Evolutionary conservation across 371 early-diverging fungal genomes (phyloP).

Genomic region (Mortierella sp.): DNA sequence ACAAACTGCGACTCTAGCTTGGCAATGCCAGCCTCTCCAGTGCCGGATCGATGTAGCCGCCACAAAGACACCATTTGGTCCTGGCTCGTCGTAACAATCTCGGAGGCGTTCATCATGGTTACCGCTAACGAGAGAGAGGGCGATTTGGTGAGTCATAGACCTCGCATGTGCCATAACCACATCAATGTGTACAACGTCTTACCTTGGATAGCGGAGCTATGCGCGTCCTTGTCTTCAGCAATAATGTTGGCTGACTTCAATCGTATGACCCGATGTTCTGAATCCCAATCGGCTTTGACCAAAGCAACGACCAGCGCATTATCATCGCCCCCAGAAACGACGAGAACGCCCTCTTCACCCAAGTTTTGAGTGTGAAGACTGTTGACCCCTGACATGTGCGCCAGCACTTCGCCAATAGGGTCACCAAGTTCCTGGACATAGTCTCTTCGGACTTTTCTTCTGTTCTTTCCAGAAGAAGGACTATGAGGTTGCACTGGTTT

Average conservation of each 20-base stretch:
- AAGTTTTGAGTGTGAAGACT: constrained; percentile 53
- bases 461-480: constrained; percentile 27
- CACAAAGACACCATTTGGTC: constrained; percentile 69
- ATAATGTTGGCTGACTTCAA: constrained; percentile 29
- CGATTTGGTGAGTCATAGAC: constrained; percentile 4
- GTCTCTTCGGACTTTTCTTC: constrained; percentile 21
- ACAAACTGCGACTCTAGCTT: constrained; percentile 58
- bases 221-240: constrained; percentile 58
- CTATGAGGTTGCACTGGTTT: constrained; percentile 22
- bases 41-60: constrained; percentile 39
- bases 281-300: constrained; percentile 34
- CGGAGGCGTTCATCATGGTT: constrained; percentile 42
- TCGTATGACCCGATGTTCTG: constrained; percentile 17
- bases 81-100: constrained; percentile 61
- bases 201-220: constrained; percentile 70
- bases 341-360: constrained; percentile 41
- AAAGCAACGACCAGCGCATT: constrained; percentile 60
- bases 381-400: constrained; percentile 69
- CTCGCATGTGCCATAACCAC: neutral
- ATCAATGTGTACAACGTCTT: neutral
- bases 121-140: constrained; percentile 50
- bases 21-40: constrained; percentile 32
- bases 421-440: constrained; percentile 36
- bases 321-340: constrained; percentile 71
- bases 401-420: constrained; percentile 52